Conservation (phyloP, 164 flowering plant genomes). For the Santalum album region DNA sequence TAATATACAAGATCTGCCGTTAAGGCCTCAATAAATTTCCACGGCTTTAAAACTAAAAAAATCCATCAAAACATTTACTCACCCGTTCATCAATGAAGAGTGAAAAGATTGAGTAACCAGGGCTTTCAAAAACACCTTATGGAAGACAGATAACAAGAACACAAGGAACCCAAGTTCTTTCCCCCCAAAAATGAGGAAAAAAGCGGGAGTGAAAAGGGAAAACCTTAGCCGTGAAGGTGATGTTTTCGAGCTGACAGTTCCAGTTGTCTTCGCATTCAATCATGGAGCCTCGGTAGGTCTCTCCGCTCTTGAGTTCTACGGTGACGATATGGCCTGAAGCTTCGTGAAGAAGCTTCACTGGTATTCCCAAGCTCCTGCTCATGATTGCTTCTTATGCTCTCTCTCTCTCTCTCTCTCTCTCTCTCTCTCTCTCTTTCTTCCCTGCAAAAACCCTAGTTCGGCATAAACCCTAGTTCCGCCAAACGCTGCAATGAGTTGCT, state of each 20-base stretch:
- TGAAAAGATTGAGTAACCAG: too few species aligned
- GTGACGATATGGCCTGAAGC: slow-evolving; percentile 3
- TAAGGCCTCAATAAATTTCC: too few species aligned
- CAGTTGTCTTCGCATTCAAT: slow-evolving; percentile 5
- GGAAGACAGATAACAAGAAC: too few species aligned
- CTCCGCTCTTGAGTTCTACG: slow-evolving; percentile 6
- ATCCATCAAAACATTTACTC: too few species aligned
- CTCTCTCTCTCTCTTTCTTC: background rate
- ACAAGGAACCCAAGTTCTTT: too few species aligned
- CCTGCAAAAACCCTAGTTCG: background rate
- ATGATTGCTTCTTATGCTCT: background rate
- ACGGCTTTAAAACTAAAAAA: too few species aligned
- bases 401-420: background rate
- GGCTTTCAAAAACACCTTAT: too few species aligned
- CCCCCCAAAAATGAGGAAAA: too few species aligned
- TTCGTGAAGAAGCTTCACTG: slow-evolving; percentile 5
- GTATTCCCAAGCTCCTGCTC: slow-evolving; percentile 4
- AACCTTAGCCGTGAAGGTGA: slow-evolving; percentile 6
- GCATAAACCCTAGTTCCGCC: too few species aligned
- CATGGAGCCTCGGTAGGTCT: slow-evolving; percentile 3
- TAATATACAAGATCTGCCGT: too few species aligned
- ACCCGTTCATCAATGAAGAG: too few species aligned
- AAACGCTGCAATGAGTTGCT: too few species aligned
- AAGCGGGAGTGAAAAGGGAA: background rate
- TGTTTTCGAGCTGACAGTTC: slow-evolving; percentile 5